These are phyloP conservation scores for Hibiscus mutabilis DNA, from an alignment of 345 rosid genomes.

Conservation along the genomic window DNA sequence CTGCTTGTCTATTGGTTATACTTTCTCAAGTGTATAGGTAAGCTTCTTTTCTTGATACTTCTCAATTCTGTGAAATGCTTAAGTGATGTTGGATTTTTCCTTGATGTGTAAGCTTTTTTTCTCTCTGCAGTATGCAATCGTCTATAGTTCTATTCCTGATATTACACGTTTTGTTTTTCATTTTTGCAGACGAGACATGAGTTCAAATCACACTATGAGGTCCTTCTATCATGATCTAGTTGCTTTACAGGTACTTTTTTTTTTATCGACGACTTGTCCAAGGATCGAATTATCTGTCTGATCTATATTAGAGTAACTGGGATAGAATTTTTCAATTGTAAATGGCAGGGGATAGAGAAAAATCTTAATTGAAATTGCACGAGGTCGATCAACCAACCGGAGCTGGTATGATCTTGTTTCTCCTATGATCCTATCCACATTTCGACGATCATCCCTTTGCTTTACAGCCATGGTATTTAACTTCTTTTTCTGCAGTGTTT, in stretches of 20 bases:
- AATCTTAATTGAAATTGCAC: constrained; percentile 59
- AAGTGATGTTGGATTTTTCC: constrained; percentile 93
- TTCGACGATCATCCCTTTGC: background rate
- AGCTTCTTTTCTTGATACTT: no score
- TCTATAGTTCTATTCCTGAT: background rate
- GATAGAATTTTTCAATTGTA: background rate
- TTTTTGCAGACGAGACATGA: constrained; percentile 59
- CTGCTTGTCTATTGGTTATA: constrained; percentile 83
- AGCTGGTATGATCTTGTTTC: constrained; percentile 42
- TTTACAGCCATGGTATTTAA: background rate
- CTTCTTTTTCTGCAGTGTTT: constrained; percentile 56
- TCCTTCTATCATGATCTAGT: constrained; percentile 47
- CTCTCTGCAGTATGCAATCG: background rate
- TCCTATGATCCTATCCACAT: background rate
- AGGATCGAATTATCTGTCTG: no score
- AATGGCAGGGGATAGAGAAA: constrained; percentile 54
- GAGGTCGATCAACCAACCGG: constrained; percentile 32
- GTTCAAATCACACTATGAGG: constrained; percentile 57
- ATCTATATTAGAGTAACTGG: no score
- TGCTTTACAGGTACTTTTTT: constrained; percentile 50
- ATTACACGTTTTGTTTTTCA: background rate
- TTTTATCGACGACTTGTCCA: background rate
- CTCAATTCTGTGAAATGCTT: constrained; percentile 95
- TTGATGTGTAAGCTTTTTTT: constrained; percentile 46
- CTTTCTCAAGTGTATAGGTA: constrained; percentile 28